Percentiles rank a stretch among this genome's conserved stretches.
Evolutionary conservation across 768 basidiomycete species (phyloP).

Genomic region (Phylloporus sp.): DNA sequence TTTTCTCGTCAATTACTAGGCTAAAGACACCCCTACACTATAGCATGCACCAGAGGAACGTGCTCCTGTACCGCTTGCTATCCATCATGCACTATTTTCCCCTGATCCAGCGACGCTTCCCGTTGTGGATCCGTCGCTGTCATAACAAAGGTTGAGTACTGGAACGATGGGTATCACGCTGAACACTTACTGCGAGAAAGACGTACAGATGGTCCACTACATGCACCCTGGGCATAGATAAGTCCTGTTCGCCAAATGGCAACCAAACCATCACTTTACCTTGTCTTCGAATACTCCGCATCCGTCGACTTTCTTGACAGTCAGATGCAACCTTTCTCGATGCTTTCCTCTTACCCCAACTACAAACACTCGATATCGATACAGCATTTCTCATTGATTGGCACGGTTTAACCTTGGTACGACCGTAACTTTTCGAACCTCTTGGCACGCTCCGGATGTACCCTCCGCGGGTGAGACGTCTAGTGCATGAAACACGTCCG

Average conservation of each 20-base stretch:
- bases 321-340: conserved; percentile 5
- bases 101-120: conserved; percentile 37
- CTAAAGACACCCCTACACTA: not conserved
- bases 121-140: conserved; percentile 80
- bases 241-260: too few species aligned
- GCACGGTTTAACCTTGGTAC: conserved; percentile 3
- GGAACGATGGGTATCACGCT: conserved; percentile 75
- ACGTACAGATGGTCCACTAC: too few species aligned
- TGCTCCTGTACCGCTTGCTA: conserved; percentile 85
- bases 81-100: conserved; percentile 94
- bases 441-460: conserved; percentile 13
- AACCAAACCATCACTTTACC: conserved; percentile 1
- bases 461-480: too few species aligned
- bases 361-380: conserved; percentile 18
- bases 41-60: conserved; percentile 85
- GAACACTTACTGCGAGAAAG: conserved; percentile 87
- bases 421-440: conserved; percentile 10
- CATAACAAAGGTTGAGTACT: conserved; percentile 71
- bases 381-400: not conserved
- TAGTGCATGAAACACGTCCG: too few species aligned
- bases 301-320: conserved; percentile 5
- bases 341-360: conserved; percentile 13
- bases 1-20: not conserved
- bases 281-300: conserved; percentile 12
- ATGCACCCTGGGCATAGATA: too few species aligned